Base-by-base conservation (phyloP, 441 rosid genomes). In the Hypseocharis bilobata region DNA sequence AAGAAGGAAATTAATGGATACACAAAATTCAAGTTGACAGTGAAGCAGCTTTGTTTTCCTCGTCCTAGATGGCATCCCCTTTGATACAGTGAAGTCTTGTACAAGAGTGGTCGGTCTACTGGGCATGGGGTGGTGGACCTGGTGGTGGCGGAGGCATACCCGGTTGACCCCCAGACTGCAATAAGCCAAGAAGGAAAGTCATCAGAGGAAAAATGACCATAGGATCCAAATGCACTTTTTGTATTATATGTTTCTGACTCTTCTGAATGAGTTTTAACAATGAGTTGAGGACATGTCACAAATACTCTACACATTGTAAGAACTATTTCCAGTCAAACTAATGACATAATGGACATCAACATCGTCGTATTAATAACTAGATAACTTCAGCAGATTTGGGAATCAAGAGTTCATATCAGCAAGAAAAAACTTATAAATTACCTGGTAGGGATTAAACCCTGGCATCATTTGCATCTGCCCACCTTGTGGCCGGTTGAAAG, bases 381-480 rank as follows among this genome's bases (percentile, higher is more conserved):
- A 32, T 32, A 32, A 32, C 7, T 32, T 4, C 7, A 4, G 38
- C 38, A 32, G 38, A 6, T 32, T 32, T 51, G 13, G 22, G 57
- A 49, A 25, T 49, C 19, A 49, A 49, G 13, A 20, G 55, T 49
- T 49, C 19, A 7, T 20, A 49, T 8, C 55, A 49, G 25, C 14
- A 52, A 25, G 64, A 29, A 51, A 42, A 23, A 38, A 69, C 17
- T 23, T 26, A 1, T 0, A 23, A 17, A 29, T 38, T 75, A 84
- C 89, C 88, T 88, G 97, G 78, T 78, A 93, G 13, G 87, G 96
- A 81, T 87, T 92, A 77, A 72, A 93, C 36, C 93, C 91, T 8
- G 84, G 87, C 87, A 87, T 87, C 90, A 88, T 87, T 49, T 86
- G 85, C 88, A 84, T 80, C 77, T 86, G 95, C 32, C 86, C 88